phyloP scores from a whole-genome alignment of 2,329 filamentous ascomycete species.

The Xylaria sp. region DNA sequence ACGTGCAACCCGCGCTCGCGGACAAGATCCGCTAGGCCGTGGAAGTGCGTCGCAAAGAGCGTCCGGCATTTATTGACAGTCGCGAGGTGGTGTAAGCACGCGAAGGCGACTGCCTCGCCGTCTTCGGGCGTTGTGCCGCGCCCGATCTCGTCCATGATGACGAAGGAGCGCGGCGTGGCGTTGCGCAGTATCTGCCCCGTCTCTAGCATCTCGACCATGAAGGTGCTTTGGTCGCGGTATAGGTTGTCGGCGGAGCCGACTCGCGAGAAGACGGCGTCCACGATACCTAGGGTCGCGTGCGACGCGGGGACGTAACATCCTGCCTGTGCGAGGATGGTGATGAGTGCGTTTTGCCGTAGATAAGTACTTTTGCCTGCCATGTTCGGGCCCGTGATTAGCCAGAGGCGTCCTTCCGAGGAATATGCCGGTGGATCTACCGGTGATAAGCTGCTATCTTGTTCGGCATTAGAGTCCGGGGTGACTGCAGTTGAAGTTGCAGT shows the following conservation, averaged over 20 bases:
- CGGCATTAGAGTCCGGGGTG: conserved; percentile 48
- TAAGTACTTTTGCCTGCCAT: conserved; percentile 99
- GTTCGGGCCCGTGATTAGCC: conserved; percentile 86
- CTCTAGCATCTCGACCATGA: conserved; percentile 99
- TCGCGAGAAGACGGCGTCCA: conserved; percentile 96
- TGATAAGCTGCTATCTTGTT: conserved; percentile 72
- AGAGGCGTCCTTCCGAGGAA: conserved; percentile 67
- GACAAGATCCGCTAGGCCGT: conserved; percentile 83
- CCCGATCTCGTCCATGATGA: conserved; percentile 98
- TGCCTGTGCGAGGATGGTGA: conserved; percentile 91
- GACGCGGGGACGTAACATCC: conserved; percentile 92
- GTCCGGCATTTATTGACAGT: conserved; percentile 80
- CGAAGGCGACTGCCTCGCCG: conserved; percentile 89
- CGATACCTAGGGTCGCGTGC: conserved; percentile 85
- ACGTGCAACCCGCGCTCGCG: conserved; percentile 58
- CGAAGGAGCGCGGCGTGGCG: conserved; percentile 86
- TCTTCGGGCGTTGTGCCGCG: conserved; percentile 94
- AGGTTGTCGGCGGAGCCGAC: conserved; percentile 94
- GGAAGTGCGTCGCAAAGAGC: conserved; percentile 96
- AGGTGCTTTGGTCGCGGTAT: conserved; percentile 94
- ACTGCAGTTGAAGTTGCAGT: conserved; percentile 49
- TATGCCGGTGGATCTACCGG: conserved; percentile 51
- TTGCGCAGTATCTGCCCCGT: conserved; percentile 89
- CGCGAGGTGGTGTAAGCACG: conserved; percentile 85
- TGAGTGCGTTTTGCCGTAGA: conserved; percentile 92